A percentile compares a stretch with the other conserved stretches of the same genome.
Conservation (phyloP, 2,329 filamentous ascomycete species). For the Penicillium vulpinum region DNA sequence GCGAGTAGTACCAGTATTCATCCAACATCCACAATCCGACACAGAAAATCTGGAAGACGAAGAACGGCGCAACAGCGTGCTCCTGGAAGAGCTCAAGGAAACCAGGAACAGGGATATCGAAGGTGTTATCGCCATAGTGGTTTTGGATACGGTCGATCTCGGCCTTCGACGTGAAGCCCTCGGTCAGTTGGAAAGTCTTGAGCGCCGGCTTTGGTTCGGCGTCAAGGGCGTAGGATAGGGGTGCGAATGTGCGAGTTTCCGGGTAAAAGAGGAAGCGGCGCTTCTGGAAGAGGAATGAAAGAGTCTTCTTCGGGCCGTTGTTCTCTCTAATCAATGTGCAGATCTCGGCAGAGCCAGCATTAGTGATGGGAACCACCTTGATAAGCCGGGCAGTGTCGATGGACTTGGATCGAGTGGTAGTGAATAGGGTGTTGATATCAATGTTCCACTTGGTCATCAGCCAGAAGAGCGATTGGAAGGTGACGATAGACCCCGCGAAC, state of each 20-base stretch:
- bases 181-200: constrained; percentile 73
- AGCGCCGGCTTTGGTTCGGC: constrained; percentile 78
- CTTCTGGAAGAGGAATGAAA: constrained; percentile 97
- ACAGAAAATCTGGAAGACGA: constrained; percentile 98
- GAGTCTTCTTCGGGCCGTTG: constrained; percentile 69
- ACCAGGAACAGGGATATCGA: constrained; percentile 95
- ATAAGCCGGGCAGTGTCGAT: constrained; percentile 78
- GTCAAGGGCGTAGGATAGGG: constrained; percentile 82
- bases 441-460: constrained; percentile 98
- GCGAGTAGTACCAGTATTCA: constrained; percentile 99
- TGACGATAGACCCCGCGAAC: constrained; percentile 85
- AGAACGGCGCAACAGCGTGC: constrained; percentile 97
- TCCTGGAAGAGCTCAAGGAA: constrained; percentile 97
- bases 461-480: constrained; percentile 85
- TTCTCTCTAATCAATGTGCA: constrained; percentile 77
- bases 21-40: constrained; percentile 98
- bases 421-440: constrained; percentile 78
- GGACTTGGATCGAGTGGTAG: constrained; percentile 67
- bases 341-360: constrained; percentile 87
- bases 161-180: constrained; percentile 70
- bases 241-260: constrained; percentile 71
- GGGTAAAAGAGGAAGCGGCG: constrained; percentile 85
- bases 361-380: constrained; percentile 86
- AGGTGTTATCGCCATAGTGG: constrained; percentile 93
- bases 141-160: constrained; percentile 80